phyloP scores from a whole-genome alignment of 352 stramenopile species.

The Phytopythium delawarense region DNA sequence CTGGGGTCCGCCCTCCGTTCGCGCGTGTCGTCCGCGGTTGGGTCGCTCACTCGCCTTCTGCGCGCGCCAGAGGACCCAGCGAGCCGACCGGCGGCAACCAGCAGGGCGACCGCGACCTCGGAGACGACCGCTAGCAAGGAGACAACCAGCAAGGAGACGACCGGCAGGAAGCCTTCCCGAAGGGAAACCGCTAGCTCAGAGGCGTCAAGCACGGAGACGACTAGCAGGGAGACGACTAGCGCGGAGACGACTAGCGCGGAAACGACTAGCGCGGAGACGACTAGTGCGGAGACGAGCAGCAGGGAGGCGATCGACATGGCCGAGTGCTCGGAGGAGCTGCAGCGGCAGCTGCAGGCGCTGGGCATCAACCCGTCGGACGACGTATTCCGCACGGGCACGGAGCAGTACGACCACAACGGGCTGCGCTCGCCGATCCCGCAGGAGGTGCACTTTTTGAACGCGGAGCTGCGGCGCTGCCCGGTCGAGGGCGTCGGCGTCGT shows the following conservation, averaged over 20 bases:
- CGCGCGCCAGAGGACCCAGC: background rate
- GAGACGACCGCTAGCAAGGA: background rate
- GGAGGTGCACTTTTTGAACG: conserved; percentile 86
- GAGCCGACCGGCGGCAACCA: too few species aligned
- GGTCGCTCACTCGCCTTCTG: background rate
- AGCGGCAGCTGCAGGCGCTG: conserved; percentile 75
- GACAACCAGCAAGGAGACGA: background rate
- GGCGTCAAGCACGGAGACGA: too few species aligned
- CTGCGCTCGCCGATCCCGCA: conserved; percentile 80
- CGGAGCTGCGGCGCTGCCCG: conserved; percentile 67
- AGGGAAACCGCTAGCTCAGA: too few species aligned
- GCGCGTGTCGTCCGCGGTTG: background rate
- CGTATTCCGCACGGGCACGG: conserved; percentile 74
- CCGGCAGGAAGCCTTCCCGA: conserved; percentile 6
- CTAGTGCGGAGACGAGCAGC: too few species aligned
- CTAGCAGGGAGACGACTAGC: too few species aligned
- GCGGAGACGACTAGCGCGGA: too few species aligned
- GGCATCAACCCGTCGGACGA: conserved; percentile 80
- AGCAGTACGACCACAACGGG: conserved; percentile 75
- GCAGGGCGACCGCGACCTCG: too few species aligned
- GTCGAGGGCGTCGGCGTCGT: conserved; percentile 75
- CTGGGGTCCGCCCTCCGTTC: background rate
- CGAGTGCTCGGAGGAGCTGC: conserved; percentile 60
- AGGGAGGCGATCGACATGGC: conserved; percentile 26
- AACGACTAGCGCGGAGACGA: too few species aligned